Percentiles rank a stretch among this genome's conserved stretches.
Evolutionary conservation across 2,329 filamentous ascomycete species (phyloP).

Genomic region (Clonostachys rhizophaga): DNA sequence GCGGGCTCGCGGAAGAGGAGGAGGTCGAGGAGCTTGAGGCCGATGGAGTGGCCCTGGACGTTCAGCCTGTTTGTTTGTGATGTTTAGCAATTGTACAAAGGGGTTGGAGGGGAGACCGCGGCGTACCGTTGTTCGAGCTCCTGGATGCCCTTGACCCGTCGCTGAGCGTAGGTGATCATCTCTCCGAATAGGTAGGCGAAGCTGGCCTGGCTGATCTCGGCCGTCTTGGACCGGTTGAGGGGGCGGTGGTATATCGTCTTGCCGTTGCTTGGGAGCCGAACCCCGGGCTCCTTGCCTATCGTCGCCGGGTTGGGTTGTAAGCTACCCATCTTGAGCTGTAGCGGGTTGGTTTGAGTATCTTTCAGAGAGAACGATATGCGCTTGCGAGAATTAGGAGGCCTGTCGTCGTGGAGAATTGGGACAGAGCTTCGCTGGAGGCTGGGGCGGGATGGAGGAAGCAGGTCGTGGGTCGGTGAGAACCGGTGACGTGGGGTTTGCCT

Average conservation of each 20-base stretch:
- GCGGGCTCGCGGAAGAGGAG: constrained; percentile 78
- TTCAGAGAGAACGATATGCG: too few relatives aligned
- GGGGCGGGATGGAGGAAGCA: too few relatives aligned
- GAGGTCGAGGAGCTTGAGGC: constrained; percentile 90
- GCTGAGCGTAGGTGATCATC: constrained; percentile 94
- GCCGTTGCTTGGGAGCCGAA: constrained; percentile 86
- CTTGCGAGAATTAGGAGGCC: too few relatives aligned
- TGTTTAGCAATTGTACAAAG: constrained; percentile 24
- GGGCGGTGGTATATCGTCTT: constrained; percentile 98
- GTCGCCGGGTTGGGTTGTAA: constrained; percentile 39
- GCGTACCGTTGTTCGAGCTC: constrained; percentile 71
- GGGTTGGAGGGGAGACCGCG: too few relatives aligned
- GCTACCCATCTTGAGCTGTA: constrained; percentile 37
- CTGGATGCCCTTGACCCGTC: constrained; percentile 84
- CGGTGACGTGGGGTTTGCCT: too few relatives aligned
- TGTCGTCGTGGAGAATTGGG: too few relatives aligned
- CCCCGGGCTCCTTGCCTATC: constrained; percentile 48
- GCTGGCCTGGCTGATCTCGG: constrained; percentile 86
- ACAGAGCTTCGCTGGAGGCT: too few relatives aligned
- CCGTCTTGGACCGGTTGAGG: constrained; percentile 81
- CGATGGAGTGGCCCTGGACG: constrained; percentile 87
- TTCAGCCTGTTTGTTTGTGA: constrained; percentile 59
- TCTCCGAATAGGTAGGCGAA: constrained; percentile 96
- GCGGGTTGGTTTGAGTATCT: too few relatives aligned
- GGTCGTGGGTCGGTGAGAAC: too few relatives aligned